A percentile compares a stretch with the other conserved stretches of the same genome.
phyloP scores from a whole-genome alignment of 768 basidiomycete genomes.

The Phanerochaete sordida region DNA sequence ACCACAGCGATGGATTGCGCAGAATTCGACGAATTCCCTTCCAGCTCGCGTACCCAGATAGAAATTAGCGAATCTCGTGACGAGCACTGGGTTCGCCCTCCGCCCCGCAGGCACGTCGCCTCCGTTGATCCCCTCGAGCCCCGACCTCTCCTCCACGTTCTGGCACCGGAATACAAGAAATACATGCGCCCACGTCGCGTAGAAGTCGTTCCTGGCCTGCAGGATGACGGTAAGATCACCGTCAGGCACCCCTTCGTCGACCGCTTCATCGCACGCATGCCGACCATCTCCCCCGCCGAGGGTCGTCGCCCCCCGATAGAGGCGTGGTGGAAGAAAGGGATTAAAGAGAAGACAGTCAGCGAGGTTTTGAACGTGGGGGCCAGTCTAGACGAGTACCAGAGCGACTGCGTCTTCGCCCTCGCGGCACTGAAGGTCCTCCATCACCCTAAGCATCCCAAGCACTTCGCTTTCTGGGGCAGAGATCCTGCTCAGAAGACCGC shows the following conservation, averaged over 20 bases:
- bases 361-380: conserved; percentile 7
- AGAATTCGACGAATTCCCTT: conserved; percentile 19
- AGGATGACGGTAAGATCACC: conserved; percentile 39
- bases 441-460: conserved; percentile 49
- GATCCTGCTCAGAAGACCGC: conserved; percentile 47
- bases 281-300: conserved; percentile 31
- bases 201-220: conserved; percentile 33
- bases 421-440: conserved; percentile 60
- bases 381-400: conserved; percentile 20
- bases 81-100: conserved; percentile 21
- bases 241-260: conserved; percentile 47
- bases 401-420: conserved; percentile 45
- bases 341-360: conserved; percentile 8
- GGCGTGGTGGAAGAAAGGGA: conserved; percentile 2
- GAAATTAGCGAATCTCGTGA: conserved; percentile 37
- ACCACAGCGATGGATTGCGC: conserved; percentile 11
- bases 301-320: conserved; percentile 3
- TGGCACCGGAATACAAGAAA: conserved; percentile 15
- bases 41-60: conserved; percentile 23
- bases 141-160: conserved; percentile 17
- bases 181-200: conserved; percentile 20
- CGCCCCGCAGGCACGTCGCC: conserved; percentile 12
- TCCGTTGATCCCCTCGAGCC: conserved; percentile 19
- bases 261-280: conserved; percentile 43
- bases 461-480: conserved; percentile 64